Conservation (phyloP, 306 rosid genomes). For the Dalbergia oliveri region DNA sequence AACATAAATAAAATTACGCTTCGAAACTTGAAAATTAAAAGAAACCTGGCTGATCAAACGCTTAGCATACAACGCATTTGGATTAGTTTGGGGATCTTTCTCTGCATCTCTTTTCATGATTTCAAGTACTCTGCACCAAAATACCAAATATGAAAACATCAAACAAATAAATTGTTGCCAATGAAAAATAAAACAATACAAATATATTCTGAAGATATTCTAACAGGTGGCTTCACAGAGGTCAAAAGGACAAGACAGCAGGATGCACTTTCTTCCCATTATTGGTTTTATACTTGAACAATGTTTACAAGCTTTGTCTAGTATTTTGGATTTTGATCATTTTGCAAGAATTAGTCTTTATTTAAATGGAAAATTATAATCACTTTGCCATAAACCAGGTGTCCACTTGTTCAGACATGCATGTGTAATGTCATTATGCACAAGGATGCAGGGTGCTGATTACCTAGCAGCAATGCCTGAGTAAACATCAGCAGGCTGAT, state of each 20-base stretch:
- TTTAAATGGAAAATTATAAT: conserved; percentile 9
- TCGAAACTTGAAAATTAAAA: conserved; percentile 22
- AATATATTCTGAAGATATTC: neutral
- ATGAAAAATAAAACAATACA: conserved; percentile 11
- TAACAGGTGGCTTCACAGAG: neutral
- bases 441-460: conserved; percentile 24
- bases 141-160: conserved; percentile 34
- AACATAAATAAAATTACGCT: conserved; percentile 10
- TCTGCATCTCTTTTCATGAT: conserved; percentile 81
- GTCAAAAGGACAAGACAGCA: conserved; percentile 8
- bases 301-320: neutral
- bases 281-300: neutral
- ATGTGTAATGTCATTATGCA: neutral
- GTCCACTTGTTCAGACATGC: conserved; percentile 22
- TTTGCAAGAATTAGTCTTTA: neutral
- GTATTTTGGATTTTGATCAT: neutral
- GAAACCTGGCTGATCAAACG: conserved; percentile 80
- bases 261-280: neutral
- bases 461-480: conserved; percentile 94
- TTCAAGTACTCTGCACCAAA: conserved; percentile 83
- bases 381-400: conserved; percentile 5
- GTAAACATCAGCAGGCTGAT: conserved; percentile 96
- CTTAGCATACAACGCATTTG: conserved; percentile 73
- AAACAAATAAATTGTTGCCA: conserved; percentile 17
- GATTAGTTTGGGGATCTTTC: conserved; percentile 77